These are phyloP conservation scores for Cladochytrium tenue DNA, from an alignment of 371 early-diverging fungal species.

Conservation along the genomic window DNA sequence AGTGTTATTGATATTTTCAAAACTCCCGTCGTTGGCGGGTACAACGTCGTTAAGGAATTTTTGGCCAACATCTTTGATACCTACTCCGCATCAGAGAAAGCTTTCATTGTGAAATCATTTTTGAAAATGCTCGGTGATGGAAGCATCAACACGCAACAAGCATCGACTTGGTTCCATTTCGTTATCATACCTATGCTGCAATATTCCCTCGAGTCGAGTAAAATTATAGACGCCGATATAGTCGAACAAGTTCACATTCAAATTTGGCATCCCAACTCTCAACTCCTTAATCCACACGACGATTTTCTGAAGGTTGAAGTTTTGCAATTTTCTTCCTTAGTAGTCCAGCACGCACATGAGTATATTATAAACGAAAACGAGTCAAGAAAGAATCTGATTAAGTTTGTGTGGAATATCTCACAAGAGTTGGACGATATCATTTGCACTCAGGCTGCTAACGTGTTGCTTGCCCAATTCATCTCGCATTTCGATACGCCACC, in stretches of 20 bases:
- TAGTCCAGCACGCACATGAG: constrained; percentile 80
- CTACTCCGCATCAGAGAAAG: constrained; percentile 59
- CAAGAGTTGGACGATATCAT: constrained; percentile 88
- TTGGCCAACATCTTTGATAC: constrained; percentile 64
- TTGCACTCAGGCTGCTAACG: constrained; percentile 93
- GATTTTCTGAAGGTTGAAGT: constrained; percentile 82
- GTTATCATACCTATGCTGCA: constrained; percentile 81
- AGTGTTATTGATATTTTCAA: constrained; percentile 77
- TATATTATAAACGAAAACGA: constrained; percentile 68
- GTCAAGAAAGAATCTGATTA: constrained; percentile 88
- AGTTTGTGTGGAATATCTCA: constrained; percentile 86
- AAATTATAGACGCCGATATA: constrained; percentile 66
- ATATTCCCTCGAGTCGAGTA: constrained; percentile 54
- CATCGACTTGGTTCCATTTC: constrained; percentile 69
- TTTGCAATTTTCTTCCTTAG: constrained; percentile 86
- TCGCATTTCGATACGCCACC: constrained; percentile 88
- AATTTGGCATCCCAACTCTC: constrained; percentile 71
- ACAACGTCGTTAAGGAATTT: constrained; percentile 70
- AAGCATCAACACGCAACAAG: constrained; percentile 48
- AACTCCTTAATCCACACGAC: constrained; percentile 54
- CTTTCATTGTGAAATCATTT: constrained; percentile 68
- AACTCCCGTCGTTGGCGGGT: constrained; percentile 71
- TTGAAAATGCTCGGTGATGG: constrained; percentile 53
- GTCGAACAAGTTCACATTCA: constrained; percentile 68
- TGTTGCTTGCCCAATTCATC: constrained; percentile 86